These are phyloP conservation scores for Pichia sp. DNA, from an alignment of 1,139 yeast genomes.

Conservation along the genomic window DNA sequence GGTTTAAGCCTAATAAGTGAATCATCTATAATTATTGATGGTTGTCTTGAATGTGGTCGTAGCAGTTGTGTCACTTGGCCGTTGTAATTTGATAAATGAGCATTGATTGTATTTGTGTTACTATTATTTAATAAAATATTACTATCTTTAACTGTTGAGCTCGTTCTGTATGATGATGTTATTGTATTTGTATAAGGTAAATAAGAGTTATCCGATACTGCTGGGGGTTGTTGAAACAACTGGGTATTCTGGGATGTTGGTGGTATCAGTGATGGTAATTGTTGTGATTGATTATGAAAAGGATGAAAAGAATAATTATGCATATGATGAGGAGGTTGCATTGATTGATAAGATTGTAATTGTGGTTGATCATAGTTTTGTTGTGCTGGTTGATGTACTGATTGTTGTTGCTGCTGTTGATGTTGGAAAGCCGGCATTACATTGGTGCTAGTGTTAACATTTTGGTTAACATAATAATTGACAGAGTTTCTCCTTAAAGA, in stretches of 20 bases:
- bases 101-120: background rate
- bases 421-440: background rate
- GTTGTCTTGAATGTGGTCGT: background rate
- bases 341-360: background rate
- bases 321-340: background rate
- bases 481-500: background rate
- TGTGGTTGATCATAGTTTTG: conserved; percentile 2
- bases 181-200: background rate
- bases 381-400: background rate
- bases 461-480: background rate
- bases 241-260: background rate
- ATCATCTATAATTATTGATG: background rate
- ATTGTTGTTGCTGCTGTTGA: background rate
- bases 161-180: background rate
- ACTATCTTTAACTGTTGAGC: background rate
- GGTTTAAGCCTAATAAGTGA: background rate
- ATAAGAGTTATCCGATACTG: background rate
- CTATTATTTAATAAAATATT: background rate
- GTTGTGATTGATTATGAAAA: background rate
- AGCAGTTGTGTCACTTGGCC: background rate
- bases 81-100: background rate
- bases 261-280: background rate
- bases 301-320: background rate
- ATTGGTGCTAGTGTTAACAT: background rate
- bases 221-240: background rate